Percentiles rank a stretch among this genome's conserved stretches.
These are phyloP conservation scores for Heliamphora pulchella DNA, from an alignment of 179 eudicot genomes.

Conservation along the genomic window DNA sequence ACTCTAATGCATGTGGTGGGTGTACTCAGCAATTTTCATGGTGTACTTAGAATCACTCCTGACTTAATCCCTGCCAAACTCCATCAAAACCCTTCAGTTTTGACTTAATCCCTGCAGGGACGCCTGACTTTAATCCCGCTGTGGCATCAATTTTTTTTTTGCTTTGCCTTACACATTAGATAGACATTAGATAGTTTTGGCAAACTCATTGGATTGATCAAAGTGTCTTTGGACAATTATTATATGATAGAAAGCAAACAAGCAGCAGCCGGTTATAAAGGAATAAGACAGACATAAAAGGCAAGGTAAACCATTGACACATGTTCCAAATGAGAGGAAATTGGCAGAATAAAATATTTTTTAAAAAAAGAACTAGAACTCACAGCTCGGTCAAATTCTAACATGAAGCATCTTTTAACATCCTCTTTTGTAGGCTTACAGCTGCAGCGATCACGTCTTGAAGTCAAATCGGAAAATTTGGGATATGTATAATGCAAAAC, in stretches of 20 bases:
- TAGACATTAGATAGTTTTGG: no score
- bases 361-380: slow-evolving; percentile 19
- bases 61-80: no score
- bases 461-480: slow-evolving; percentile 79
- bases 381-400: slow-evolving; percentile 79
- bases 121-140: no score
- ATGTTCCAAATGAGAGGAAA: neutral
- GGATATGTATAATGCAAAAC: slow-evolving; percentile 78
- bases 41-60: no score
- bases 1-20: no score
- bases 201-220: no score
- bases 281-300: neutral
- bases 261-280: neutral
- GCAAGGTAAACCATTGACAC: neutral
- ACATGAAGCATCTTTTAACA: slow-evolving; percentile 76
- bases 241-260: neutral
- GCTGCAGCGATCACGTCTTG: slow-evolving; percentile 83
- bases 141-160: no score
- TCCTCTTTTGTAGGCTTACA: slow-evolving; percentile 87
- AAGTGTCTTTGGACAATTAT: no score
- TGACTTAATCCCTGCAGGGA: no score
- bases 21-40: no score
- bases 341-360: neutral
- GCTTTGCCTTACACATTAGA: no score
- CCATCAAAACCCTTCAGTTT: no score